These are phyloP conservation scores for Boletellus ananiceps DNA, from an alignment of 768 basidiomycete genomes.

Conservation along the genomic window DNA sequence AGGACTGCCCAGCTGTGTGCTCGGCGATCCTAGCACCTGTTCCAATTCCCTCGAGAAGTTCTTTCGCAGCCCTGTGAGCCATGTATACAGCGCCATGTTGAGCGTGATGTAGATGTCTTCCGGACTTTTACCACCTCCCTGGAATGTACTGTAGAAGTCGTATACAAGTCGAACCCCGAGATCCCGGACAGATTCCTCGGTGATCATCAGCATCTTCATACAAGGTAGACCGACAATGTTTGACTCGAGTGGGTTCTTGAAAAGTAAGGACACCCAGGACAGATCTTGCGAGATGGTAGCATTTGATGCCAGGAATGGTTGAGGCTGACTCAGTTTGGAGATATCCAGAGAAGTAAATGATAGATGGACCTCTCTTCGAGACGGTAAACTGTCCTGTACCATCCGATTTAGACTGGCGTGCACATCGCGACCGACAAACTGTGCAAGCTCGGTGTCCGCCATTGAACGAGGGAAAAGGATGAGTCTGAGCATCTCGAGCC, in stretches of 20 bases:
- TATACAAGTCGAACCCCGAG: constrained; percentile 47
- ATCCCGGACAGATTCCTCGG: constrained; percentile 52
- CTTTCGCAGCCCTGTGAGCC: constrained; percentile 75
- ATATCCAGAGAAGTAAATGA: constrained; percentile 75
- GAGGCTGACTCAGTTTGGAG: constrained; percentile 64
- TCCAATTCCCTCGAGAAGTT: constrained; percentile 75
- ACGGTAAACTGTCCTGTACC: constrained; percentile 45
- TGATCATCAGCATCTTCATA: constrained; percentile 79
- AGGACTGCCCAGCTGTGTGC: constrained; percentile 38
- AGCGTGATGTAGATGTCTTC: constrained; percentile 84
- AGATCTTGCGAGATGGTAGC: constrained; percentile 39
- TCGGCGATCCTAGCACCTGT: constrained; percentile 58
- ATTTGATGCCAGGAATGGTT: constrained; percentile 41
- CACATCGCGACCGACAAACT: constrained; percentile 64
- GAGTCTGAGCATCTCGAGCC: constrained; percentile 58
- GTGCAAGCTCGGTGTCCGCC: constrained; percentile 72
- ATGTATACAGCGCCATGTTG: constrained; percentile 77
- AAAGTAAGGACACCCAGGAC: constrained; percentile 57
- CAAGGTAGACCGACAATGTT: constrained; percentile 78
- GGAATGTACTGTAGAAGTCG: constrained; percentile 70
- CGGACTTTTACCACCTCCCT: constrained; percentile 47
- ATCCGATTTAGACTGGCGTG: constrained; percentile 67
- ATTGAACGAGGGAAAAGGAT: constrained; percentile 78
- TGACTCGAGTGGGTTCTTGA: constrained; percentile 60
- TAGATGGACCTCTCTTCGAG: constrained; percentile 61